Percentiles rank a stretch among this genome's conserved stretches.
phyloP scores from a whole-genome alignment of 2,329 filamentous ascomycete genomes.

The Sphaerulina populicola region DNA sequence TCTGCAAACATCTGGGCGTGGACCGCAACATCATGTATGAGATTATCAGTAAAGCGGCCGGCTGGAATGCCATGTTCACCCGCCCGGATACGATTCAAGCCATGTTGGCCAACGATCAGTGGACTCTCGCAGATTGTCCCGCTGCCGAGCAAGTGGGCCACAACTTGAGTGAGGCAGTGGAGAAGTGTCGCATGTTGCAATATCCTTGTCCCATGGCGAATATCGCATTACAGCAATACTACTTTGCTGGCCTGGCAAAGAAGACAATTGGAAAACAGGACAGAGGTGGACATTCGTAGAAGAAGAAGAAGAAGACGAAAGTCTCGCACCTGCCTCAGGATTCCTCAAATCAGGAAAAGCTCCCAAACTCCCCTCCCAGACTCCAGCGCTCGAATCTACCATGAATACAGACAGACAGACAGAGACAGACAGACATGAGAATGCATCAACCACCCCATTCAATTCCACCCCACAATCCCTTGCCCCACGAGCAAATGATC shows the following conservation, averaged over 20 bases:
- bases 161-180: conserved; percentile 37
- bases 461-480: conserved; percentile 28
- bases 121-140: conserved; percentile 32
- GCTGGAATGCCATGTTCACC: conserved; percentile 41
- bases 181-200: conserved; percentile 31
- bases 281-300: conserved; percentile 10
- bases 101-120: conserved; percentile 32
- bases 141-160: conserved; percentile 34
- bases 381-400: background rate
- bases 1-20: conserved; percentile 40
- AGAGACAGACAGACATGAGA: background rate
- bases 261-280: conserved; percentile 21
- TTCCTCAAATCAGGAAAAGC: too few relatives aligned
- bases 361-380: background rate
- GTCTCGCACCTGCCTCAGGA: too few relatives aligned
- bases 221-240: conserved; percentile 31
- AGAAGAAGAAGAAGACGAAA: background rate
- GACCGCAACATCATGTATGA: conserved; percentile 41
- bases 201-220: conserved; percentile 33
- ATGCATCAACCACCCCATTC: background rate
- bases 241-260: conserved; percentile 25
- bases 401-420: background rate
- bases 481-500: conserved; percentile 18
- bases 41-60: conserved; percentile 43
- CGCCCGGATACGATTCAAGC: conserved; percentile 26